Evolutionary conservation across 352 stramenopile species (phyloP).

Genomic region (Globisporangium nodosum): DNA sequence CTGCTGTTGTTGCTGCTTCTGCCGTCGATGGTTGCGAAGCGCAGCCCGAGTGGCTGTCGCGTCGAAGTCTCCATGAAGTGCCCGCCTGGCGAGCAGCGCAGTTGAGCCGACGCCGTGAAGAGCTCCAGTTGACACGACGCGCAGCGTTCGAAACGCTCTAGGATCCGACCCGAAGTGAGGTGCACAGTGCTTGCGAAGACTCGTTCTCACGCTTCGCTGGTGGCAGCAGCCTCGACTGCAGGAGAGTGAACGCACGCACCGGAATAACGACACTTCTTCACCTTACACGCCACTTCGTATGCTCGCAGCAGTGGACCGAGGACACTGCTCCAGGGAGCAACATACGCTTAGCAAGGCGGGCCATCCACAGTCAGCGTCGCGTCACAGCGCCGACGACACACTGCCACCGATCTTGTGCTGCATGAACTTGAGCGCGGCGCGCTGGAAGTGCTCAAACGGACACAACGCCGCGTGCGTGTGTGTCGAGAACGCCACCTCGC

Average conservation of each 20-base stretch:
- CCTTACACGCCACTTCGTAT: too few relatives aligned
- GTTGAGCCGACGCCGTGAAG: too few relatives aligned
- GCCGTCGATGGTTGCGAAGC: not conserved
- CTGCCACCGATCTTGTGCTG: conserved; percentile 15
- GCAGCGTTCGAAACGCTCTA: too few relatives aligned
- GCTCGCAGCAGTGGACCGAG: too few relatives aligned
- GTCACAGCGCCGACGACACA: conserved; percentile 13
- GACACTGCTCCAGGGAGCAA: not conserved
- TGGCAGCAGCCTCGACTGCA: too few relatives aligned
- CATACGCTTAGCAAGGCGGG: not conserved
- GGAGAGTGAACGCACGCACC: too few relatives aligned
- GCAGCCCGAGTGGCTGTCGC: not conserved
- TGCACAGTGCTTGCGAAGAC: too few relatives aligned
- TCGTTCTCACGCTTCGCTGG: too few relatives aligned
- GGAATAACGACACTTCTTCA: too few relatives aligned
- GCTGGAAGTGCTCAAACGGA: conserved; percentile 49
- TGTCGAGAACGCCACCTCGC: conserved; percentile 31
- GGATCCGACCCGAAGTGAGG: too few relatives aligned
- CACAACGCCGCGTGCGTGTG: conserved; percentile 42
- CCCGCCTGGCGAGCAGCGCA: too few relatives aligned
- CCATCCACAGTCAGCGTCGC: not conserved
- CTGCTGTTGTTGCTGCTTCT: not conserved
- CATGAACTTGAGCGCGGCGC: conserved; percentile 41
- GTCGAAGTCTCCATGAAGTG: not conserved
- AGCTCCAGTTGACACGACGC: too few relatives aligned